Conservation (phyloP, 1,284 basidiomycete genomes). For the Cryptococcus sp. region DNA sequence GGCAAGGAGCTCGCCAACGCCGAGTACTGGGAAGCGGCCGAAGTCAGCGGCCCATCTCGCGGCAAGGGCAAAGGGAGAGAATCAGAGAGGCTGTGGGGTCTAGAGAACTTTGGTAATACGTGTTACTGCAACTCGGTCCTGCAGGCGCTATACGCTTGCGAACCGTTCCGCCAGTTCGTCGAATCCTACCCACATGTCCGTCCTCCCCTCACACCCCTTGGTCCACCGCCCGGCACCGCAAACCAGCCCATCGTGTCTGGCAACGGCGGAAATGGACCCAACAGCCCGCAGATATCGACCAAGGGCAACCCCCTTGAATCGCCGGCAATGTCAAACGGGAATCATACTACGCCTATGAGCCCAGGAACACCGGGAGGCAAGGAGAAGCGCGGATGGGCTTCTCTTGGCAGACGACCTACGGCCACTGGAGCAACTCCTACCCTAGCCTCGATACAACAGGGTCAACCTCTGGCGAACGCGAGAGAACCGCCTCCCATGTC, state of each 20-base stretch:
- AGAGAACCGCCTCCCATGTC: conserved; percentile 15
- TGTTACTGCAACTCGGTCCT: conserved; percentile 98
- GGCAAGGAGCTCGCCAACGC: conserved; percentile 8
- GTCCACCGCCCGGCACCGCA: conserved; percentile 35
- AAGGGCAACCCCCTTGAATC: conserved; percentile 36
- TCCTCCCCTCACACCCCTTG: conserved; percentile 46
- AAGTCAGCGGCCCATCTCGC: background rate
- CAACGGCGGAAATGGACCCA: conserved; percentile 10
- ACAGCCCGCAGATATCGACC: conserved; percentile 23
- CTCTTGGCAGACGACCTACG: conserved; percentile 22
- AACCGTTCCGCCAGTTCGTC: conserved; percentile 76
- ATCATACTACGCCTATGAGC: conserved; percentile 9
- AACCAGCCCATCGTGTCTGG: conserved; percentile 14
- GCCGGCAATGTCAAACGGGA: conserved; percentile 14
- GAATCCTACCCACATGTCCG: conserved; percentile 58
- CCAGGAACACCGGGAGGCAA: conserved; percentile 9
- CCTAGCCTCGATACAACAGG: conserved; percentile 25
- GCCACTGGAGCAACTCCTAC: conserved; percentile 9
- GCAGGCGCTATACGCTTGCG: conserved; percentile 88
- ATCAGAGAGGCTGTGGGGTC: conserved; percentile 65
- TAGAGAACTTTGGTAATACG: conserved; percentile 89
- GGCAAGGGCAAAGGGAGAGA: conserved; percentile 33
- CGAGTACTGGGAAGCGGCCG: conserved; percentile 11
- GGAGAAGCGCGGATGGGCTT: conserved; percentile 13
- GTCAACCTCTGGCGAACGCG: conserved; percentile 11